Evolutionary conservation across 2,329 filamentous ascomycete species (phyloP).

Genomic region (Ascochyta pisi): DNA sequence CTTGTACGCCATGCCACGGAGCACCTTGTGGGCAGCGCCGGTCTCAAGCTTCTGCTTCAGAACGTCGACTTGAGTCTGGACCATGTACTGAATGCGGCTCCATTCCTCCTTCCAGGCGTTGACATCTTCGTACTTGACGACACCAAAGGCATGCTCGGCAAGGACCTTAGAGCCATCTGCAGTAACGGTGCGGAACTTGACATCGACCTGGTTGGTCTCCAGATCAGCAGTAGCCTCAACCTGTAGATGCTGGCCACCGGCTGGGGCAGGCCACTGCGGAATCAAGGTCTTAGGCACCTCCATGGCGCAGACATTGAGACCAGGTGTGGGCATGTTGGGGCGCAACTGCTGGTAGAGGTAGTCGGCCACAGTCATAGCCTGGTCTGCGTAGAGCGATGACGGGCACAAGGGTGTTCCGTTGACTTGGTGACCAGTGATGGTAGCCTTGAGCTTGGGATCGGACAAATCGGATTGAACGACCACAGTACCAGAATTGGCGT

Average conservation of each 20-base stretch:
- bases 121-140: conserved; percentile 66
- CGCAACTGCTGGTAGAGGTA: conserved; percentile 71
- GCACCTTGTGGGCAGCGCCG: conserved; percentile 74
- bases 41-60: conserved; percentile 70
- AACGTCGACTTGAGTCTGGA: conserved; percentile 64
- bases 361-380: conserved; percentile 69
- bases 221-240: conserved; percentile 67
- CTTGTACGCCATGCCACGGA: conserved; percentile 80
- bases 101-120: conserved; percentile 70
- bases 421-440: conserved; percentile 70
- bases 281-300: conserved; percentile 76
- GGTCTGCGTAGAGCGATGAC: conserved; percentile 69
- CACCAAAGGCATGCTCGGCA: conserved; percentile 67
- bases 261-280: conserved; percentile 56
- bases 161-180: conserved; percentile 64
- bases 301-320: conserved; percentile 70
- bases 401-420: conserved; percentile 72
- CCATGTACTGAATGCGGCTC: conserved; percentile 68
- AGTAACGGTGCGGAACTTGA: conserved; percentile 65
- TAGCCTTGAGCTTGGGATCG: conserved; percentile 66
- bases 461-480: conserved; percentile 71
- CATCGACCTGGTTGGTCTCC: conserved; percentile 60
- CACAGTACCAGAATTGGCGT: conserved; percentile 64
- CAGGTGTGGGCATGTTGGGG: conserved; percentile 63
- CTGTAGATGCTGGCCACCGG: conserved; percentile 65